Conservation (phyloP, 2,329 filamentous ascomycete species). For the Cordyceps tenuipes region DNA sequence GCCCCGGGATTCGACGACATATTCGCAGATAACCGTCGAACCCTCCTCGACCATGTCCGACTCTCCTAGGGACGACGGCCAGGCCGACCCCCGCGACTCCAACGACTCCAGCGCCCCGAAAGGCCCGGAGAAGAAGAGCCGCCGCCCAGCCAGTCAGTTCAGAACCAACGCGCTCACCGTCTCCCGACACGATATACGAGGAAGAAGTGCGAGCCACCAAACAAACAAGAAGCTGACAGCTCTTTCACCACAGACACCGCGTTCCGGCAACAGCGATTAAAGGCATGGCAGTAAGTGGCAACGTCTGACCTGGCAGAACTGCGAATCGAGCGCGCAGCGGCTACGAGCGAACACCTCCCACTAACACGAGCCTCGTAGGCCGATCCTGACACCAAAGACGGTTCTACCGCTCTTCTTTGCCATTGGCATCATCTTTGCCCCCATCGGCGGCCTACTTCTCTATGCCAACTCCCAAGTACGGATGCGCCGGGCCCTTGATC, state of each 20-base stretch:
- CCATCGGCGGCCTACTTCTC: slow-evolving; percentile 78
- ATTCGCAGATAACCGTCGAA: neutral
- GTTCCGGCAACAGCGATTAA: slow-evolving; percentile 91
- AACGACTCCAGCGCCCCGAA: slow-evolving; percentile 41
- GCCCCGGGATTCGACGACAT: neutral
- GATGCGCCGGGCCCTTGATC: neutral
- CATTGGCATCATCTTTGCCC: slow-evolving; percentile 85
- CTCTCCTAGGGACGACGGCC: slow-evolving; percentile 34
- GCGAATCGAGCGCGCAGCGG: slow-evolving; percentile 13
- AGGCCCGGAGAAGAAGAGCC: slow-evolving; percentile 73
- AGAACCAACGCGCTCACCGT: neutral
- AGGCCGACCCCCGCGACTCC: slow-evolving; percentile 46
- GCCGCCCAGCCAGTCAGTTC: slow-evolving; percentile 74
- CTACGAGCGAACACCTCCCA: slow-evolving; percentile 6
- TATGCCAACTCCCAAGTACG: slow-evolving; percentile 75
- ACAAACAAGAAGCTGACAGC: neutral
- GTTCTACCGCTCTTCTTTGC: slow-evolving; percentile 86
- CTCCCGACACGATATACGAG: neutral
- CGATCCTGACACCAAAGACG: slow-evolving; percentile 91
- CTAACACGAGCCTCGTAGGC: slow-evolving; percentile 46
- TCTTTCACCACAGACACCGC: slow-evolving; percentile 64
- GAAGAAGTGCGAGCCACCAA: neutral
- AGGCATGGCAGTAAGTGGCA: slow-evolving; percentile 87
- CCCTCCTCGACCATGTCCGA: slow-evolving; percentile 35
- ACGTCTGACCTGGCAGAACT: neutral